Evolutionary conservation across 1,284 basidiomycete species (phyloP), one percentile per base, ranked within the genome.

Genomic region (Cryptococcus wingfieldii): DNA sequence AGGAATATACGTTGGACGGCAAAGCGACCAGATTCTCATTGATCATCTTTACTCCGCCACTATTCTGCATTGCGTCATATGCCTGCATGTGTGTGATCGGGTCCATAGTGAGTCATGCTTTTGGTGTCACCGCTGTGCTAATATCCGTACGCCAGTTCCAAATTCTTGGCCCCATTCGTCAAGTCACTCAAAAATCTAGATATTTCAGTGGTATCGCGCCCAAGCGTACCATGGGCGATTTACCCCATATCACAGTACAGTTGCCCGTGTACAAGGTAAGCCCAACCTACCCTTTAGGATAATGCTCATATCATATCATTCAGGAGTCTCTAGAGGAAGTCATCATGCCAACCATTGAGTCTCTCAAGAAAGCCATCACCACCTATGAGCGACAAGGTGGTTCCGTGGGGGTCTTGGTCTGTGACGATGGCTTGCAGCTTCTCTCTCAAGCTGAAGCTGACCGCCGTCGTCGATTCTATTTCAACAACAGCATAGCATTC

Each of bases 401-500:
- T 12, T 80, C 80, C 0, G 81, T 71, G 51, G 67, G 67, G 51
- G 68, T 73, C 44, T 63, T 73, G 41, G 54, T 73, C 34, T 71
- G 59, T 45, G 68, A 71, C 65, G 83, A 90, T 70, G 90, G 89
- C 50, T 74, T 87, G 65, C 83, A 85, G 68, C 64, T 84, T 5
- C 77, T 90, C 61, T 74, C 78, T 49, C 78, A 82, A 18, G 81
- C 81, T 42, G 75, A 79, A 53, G 79, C 81, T 16, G 82, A 82
- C 45, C 86, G 89, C 55, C 83, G 83, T 31, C 80, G 84, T 34
- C 83, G 85, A 44, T 77, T 83, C n/a, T 91, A 86, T 71, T 92
- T 91, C 67, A 84, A 87, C 47, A 87, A 90, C 69, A 86, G 85
- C 66, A 87, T 90, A 62, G 88, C 86, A 31, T 91, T 87, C 84